Evolutionary conservation across 2,329 filamentous ascomycete genomes (phyloP).

Genomic region (Aspergillus brunneoviolaceus): DNA sequence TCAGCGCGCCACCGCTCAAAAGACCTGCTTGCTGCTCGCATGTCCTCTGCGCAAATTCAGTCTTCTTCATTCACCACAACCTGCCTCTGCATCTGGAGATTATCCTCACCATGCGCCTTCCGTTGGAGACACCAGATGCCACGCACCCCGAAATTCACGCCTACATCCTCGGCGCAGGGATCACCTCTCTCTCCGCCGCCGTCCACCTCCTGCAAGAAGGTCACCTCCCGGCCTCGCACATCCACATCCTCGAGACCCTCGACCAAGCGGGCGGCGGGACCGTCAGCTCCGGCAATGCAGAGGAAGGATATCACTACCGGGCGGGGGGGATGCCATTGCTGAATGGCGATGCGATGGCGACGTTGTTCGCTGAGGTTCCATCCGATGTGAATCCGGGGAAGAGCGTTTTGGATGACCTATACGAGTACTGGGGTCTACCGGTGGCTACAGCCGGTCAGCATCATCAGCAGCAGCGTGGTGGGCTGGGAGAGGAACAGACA

Average conservation of each 20-base stretch:
- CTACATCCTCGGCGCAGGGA: constrained; percentile 39
- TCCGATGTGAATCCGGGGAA: constrained; percentile 17
- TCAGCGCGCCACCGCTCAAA: not conserved
- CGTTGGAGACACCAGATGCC: not conserved
- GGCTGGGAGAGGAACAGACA: not conserved
- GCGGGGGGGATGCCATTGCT: constrained; percentile 36
- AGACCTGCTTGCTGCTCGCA: not conserved
- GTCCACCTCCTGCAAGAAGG: constrained; percentile 38
- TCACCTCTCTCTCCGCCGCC: constrained; percentile 37
- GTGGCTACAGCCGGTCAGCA: no score
- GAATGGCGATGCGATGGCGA: constrained; percentile 34
- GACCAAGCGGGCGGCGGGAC: constrained; percentile 32
- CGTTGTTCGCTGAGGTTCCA: constrained; percentile 35
- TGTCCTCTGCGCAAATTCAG: not conserved
- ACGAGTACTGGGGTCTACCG: constrained; percentile 7
- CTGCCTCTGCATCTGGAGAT: not conserved
- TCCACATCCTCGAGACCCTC: constrained; percentile 38
- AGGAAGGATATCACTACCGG: constrained; percentile 38
- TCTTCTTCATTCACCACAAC: not conserved
- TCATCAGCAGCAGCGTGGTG: not conserved
- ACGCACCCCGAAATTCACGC: constrained; percentile 22
- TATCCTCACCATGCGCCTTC: not conserved
- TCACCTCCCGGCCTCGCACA: constrained; percentile 32
- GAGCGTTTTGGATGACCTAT: constrained; percentile 21
- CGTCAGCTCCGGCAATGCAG: constrained; percentile 28